Conservation (phyloP, 2,329 filamentous ascomycete species). For the Fusarium heterosporum region DNA sequence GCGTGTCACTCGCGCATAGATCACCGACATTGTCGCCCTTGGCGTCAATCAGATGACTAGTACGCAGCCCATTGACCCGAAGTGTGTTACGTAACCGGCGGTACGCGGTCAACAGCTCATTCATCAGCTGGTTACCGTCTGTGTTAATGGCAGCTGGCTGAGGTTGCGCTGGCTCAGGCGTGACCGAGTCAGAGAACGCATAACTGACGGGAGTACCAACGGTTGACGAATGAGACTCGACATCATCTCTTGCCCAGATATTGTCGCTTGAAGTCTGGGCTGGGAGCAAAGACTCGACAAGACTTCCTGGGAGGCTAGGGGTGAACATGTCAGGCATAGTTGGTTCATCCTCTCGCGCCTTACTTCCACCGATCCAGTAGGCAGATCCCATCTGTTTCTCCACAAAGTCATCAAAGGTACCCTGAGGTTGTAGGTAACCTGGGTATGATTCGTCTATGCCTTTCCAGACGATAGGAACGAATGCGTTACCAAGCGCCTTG, state of each 20-base stretch:
- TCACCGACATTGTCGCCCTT: slow-evolving; percentile 55
- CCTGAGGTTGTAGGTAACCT: slow-evolving; percentile 71
- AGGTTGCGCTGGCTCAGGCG: slow-evolving; percentile 41
- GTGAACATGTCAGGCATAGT: slow-evolving; percentile 49
- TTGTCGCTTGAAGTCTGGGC: slow-evolving; percentile 53
- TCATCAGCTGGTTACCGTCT: slow-evolving; percentile 52
- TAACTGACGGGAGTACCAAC: slow-evolving; percentile 58
- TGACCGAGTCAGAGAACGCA: slow-evolving; percentile 53
- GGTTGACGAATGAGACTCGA: slow-evolving; percentile 47
- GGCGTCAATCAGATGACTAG: slow-evolving; percentile 51
- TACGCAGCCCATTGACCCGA: slow-evolving; percentile 63
- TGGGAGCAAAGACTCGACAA: slow-evolving; percentile 54
- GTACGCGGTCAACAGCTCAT: slow-evolving; percentile 71
- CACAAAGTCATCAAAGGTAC: slow-evolving; percentile 76
- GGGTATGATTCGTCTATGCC: slow-evolving; percentile 87
- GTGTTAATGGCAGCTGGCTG: slow-evolving; percentile 21
- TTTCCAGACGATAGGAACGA: slow-evolving; percentile 95
- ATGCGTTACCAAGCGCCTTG: slow-evolving; percentile 95
- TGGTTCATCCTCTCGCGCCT: slow-evolving; percentile 52
- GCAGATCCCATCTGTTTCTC: slow-evolving; percentile 64
- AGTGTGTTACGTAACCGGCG: slow-evolving; percentile 70
- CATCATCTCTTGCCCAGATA: slow-evolving; percentile 57
- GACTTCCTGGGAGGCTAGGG: slow-evolving; percentile 54
- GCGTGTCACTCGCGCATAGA: slow-evolving; percentile 66
- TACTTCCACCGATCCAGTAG: slow-evolving; percentile 57